Evolutionary conservation across 2,329 filamentous ascomycete genomes (phyloP).

Genomic region (Fusarium luffae): DNA sequence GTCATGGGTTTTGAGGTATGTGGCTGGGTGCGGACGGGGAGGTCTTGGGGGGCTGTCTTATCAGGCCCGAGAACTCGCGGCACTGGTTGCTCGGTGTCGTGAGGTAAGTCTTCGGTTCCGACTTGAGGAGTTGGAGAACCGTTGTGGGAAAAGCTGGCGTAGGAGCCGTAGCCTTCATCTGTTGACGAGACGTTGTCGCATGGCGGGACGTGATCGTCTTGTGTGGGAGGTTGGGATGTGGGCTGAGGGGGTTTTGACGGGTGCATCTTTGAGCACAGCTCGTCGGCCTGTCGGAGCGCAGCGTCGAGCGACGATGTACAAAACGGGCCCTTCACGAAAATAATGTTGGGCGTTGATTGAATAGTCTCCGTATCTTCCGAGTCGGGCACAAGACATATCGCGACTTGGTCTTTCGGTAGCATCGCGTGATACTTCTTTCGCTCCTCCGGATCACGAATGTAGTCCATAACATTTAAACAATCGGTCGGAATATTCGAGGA

Average conservation of each 20-base stretch:
- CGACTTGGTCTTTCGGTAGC: constrained; percentile 15
- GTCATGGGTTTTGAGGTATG: constrained; percentile 35
- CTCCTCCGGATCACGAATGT: constrained; percentile 1
- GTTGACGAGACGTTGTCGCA: not conserved
- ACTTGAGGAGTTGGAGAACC: not conserved
- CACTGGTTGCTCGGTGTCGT: not conserved
- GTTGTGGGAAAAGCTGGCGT: not conserved
- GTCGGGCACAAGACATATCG: constrained; percentile 30
- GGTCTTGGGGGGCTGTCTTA: not conserved
- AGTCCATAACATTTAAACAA: constrained; percentile 31
- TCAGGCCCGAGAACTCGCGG: not conserved
- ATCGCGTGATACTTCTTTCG: not conserved
- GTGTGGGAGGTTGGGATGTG: no score
- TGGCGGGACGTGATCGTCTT: no score
- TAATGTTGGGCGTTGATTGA: constrained; percentile 6
- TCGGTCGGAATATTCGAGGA: constrained; percentile 1
- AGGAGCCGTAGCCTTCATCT: constrained; percentile 12
- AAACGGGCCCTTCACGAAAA: constrained; percentile 32
- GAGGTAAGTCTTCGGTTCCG: not conserved
- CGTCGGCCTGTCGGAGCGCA: constrained; percentile 30
- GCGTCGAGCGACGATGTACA: constrained; percentile 4
- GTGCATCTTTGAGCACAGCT: not conserved
- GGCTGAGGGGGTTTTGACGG: fast-evolving
- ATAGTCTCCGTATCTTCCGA: not conserved
- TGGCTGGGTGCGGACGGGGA: not conserved